Conservation (phyloP, 2,329 filamentous ascomycete species). For the Penicillium sp. region DNA sequence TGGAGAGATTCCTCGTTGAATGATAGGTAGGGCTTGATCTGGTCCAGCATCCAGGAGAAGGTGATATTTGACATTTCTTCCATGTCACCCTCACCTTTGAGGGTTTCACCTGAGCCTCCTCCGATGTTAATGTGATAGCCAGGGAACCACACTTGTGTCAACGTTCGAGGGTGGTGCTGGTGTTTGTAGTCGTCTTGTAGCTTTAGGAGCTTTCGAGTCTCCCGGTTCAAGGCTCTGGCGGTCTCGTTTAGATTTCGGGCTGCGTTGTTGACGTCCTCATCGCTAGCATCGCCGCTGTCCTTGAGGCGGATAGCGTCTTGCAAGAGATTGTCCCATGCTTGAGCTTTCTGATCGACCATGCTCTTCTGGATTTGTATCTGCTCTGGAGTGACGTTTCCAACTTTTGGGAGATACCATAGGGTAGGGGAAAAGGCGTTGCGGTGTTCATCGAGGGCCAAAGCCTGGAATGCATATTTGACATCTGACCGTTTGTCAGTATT, state of each 20-base stretch:
- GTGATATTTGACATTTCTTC: conserved; percentile 25
- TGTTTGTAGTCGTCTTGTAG: conserved; percentile 13
- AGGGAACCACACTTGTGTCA: conserved; percentile 57
- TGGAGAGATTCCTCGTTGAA: conserved; percentile 10
- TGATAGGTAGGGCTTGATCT: conserved; percentile 17
- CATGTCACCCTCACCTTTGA: conserved; percentile 21
- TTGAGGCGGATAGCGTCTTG: conserved; percentile 15
- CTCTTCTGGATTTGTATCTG: conserved; percentile 9
- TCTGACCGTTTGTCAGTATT: conserved; percentile 13
- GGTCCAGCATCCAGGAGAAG: conserved; percentile 25
- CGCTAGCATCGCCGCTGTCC: conserved; percentile 9
- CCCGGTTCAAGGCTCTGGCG: conserved; percentile 14
- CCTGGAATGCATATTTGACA: conserved; percentile 40
- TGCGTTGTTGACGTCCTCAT: conserved; percentile 14
- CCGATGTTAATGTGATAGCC: conserved; percentile 54
- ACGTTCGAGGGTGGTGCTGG: conserved; percentile 19
- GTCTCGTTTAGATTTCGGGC: conserved; percentile 11
- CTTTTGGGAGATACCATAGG: conserved; percentile 49
- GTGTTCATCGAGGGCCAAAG: conserved; percentile 39
- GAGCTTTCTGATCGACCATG: conserved; percentile 3
- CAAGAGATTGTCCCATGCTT: conserved; percentile 1
- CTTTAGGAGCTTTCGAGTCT: conserved; percentile 11
- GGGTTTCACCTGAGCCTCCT: conserved; percentile 41
- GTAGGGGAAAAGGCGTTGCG: conserved; percentile 50
- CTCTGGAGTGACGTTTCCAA: conserved; percentile 8